These are phyloP conservation scores for Ichthyophthirius multifiliis DNA, from an alignment of 169 alveolate species.

Conservation along the genomic window DNA sequence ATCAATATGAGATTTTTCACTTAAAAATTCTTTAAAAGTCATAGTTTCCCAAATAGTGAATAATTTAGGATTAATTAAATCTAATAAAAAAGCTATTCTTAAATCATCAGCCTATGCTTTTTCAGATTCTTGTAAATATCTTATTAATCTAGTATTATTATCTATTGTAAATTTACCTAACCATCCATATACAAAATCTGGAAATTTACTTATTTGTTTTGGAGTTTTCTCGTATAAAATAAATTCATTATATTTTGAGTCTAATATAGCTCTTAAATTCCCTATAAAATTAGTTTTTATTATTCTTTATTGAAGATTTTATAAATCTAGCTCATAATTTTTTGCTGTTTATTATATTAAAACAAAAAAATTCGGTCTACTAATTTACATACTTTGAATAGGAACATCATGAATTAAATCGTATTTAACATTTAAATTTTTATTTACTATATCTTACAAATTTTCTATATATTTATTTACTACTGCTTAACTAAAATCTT, in stretches of 20 bases:
- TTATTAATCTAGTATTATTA: background rate
- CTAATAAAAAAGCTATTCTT: constrained; percentile 8
- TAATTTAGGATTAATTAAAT: constrained; percentile 15
- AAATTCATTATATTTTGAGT: constrained; percentile 19
- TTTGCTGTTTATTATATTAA: no score
- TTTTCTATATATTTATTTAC: background rate
- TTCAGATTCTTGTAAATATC: background rate
- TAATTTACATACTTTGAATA: no score
- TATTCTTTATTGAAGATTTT: background rate
- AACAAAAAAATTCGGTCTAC: no score
- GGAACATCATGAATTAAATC: constrained; percentile 11
- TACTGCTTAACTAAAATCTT: constrained; percentile 25
- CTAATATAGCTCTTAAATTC: constrained; percentile 14
- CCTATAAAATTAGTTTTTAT: constrained; percentile 9
- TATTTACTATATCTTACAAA: constrained; percentile 2
- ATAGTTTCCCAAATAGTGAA: constrained; percentile 39
- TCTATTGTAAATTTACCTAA: constrained; percentile 12
- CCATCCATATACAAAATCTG: constrained; percentile 18
- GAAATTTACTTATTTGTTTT: background rate
- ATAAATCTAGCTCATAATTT: background rate
- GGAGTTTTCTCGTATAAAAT: background rate
- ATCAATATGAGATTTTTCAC: constrained; percentile 30
- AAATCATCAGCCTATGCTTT: background rate
- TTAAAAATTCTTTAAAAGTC: constrained; percentile 33
- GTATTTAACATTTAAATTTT: background rate